These are phyloP conservation scores for Ascochyta fabae DNA, from an alignment of 2,329 filamentous ascomycete species.

Conservation along the genomic window DNA sequence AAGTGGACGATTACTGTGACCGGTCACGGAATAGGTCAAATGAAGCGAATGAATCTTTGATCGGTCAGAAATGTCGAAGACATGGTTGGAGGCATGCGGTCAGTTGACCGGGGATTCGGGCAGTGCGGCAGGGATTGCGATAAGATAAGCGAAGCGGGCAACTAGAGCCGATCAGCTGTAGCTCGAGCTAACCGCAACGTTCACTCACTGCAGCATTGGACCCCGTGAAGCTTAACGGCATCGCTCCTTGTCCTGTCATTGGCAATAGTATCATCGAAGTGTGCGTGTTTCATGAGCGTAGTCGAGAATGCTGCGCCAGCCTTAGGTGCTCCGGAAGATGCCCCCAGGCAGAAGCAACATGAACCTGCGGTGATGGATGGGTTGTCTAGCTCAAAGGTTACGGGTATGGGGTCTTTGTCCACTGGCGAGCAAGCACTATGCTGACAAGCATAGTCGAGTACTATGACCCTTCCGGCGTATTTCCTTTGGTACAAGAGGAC, in stretches of 20 bases:
- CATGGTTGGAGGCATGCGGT: constrained; percentile 6
- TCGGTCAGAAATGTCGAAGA: background rate
- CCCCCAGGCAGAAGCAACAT: constrained; percentile 35
- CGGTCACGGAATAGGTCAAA: constrained; percentile 3
- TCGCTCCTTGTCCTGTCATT: constrained; percentile 1
- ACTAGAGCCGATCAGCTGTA: constrained; percentile 14
- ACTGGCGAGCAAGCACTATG: constrained; percentile 2
- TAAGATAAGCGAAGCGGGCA: constrained; percentile 19
- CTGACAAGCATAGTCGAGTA: constrained; percentile 77
- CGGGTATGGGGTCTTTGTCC: constrained; percentile 47
- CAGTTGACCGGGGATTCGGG: constrained; percentile 12
- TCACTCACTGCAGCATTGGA: constrained; percentile 26
- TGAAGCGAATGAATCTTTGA: background rate
- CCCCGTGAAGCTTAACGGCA: constrained; percentile 32
- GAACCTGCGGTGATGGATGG: constrained; percentile 49
- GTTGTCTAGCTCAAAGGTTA: constrained; percentile 58
- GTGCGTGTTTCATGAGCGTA: constrained; percentile 42
- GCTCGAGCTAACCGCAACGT: constrained; percentile 26
- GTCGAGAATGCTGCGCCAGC: constrained; percentile 48
- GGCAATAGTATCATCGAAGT: background rate
- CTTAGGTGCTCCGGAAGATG: constrained; percentile 47
- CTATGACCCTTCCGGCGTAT: constrained; percentile 89
- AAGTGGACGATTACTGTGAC: background rate
- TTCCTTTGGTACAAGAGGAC: constrained; percentile 78
- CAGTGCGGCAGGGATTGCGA: constrained; percentile 11